phyloP scores from a whole-genome alignment of 495 filamentous ascomycete genomes.

The Daldinia caldariorum region DNA sequence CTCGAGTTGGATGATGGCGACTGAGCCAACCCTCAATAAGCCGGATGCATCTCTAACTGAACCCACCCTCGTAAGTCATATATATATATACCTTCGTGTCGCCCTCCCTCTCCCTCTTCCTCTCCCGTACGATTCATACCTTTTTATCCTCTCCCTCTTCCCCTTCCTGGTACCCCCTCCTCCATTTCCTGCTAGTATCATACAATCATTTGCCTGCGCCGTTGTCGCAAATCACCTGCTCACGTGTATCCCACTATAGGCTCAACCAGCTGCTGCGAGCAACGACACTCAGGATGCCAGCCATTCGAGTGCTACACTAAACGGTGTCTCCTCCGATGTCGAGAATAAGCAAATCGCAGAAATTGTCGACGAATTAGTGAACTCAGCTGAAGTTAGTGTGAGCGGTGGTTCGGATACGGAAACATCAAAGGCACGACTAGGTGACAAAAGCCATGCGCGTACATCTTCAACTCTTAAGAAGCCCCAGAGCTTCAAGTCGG shows the following conservation, averaged over 20 bases:
- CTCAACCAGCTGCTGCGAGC: constrained; percentile 32
- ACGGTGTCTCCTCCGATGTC: constrained; percentile 58
- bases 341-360: constrained; percentile 63
- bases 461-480: constrained; percentile 80
- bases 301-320: constrained; percentile 52
- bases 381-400: constrained; percentile 65
- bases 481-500: constrained; percentile 87
- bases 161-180: not conserved
- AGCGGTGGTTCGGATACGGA: constrained; percentile 79
- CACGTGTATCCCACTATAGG: constrained; percentile 41
- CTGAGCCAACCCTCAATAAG: constrained; percentile 62
- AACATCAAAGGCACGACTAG: constrained; percentile 60
- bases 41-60: constrained; percentile 62
- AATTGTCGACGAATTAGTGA: constrained; percentile 59
- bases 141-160: not conserved
- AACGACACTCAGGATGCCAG: constrained; percentile 57
- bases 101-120: constrained; percentile 5
- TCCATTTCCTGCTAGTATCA: constrained; percentile 4
- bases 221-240: constrained; percentile 29
- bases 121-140: not conserved
- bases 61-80: constrained; percentile 56
- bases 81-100: not conserved
- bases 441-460: constrained; percentile 69
- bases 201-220: constrained; percentile 16
- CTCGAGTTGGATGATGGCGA: constrained; percentile 63